A percentile compares a stretch with the other conserved stretches of the same genome.
phyloP scores from a whole-genome alignment of 1,284 basidiomycete genomes.

The Pseudozyma hubeiensis region DNA sequence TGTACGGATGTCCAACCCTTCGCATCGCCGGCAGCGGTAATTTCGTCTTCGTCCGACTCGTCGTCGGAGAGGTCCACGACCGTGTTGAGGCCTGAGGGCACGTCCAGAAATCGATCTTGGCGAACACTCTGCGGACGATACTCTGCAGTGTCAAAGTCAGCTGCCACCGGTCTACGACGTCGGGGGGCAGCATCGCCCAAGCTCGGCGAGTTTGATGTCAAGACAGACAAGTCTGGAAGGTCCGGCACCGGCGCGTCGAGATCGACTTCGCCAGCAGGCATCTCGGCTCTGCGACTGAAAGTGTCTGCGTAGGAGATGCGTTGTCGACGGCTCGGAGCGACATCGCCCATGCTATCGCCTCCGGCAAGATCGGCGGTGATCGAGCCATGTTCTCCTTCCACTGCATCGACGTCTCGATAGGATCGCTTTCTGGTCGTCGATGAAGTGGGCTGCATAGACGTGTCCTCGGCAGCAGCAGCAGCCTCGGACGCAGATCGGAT shows the following conservation, averaged over 20 bases:
- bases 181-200: slow-evolving; percentile 1
- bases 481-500: slow-evolving; percentile 11
- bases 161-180: slow-evolving; percentile 26
- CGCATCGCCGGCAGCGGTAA: slow-evolving; percentile 9
- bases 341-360: background rate
- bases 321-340: slow-evolving; percentile 25
- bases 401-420: slow-evolving; percentile 41
- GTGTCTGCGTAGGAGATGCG: slow-evolving; percentile 43
- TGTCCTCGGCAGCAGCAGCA: background rate
- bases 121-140: slow-evolving; percentile 12
- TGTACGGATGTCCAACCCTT: slow-evolving; percentile 18
- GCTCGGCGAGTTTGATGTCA: background rate
- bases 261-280: slow-evolving; percentile 41
- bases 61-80: slow-evolving; percentile 47
- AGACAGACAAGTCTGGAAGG: slow-evolving; percentile 19
- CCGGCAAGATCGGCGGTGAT: slow-evolving; percentile 14
- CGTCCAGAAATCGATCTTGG: slow-evolving; percentile 29
- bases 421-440: slow-evolving; percentile 25
- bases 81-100: slow-evolving; percentile 38
- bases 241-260: slow-evolving; percentile 27
- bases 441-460: slow-evolving; percentile 2
- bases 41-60: slow-evolving; percentile 27
- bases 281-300: slow-evolving; percentile 26
- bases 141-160: slow-evolving; percentile 31
- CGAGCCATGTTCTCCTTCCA: slow-evolving; percentile 7